Base-by-base conservation (phyloP, 2,329 filamentous ascomycete genomes). In the Colletotrichum nymphaeae region DNA sequence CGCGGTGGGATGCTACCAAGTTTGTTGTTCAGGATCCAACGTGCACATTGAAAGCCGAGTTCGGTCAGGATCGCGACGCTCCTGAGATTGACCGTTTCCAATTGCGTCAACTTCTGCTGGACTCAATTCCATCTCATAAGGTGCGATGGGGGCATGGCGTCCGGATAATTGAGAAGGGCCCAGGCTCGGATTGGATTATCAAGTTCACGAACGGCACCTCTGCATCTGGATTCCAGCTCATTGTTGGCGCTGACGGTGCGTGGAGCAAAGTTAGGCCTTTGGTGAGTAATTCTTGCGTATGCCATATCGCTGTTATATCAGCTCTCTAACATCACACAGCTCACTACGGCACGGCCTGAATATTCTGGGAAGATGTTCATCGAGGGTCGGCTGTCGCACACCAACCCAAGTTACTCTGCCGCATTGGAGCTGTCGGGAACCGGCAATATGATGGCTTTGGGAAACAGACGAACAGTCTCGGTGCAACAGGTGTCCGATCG, bases 71-170 rank as follows among this genome's bases (percentile, higher is more conserved):
- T 4, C 79, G 77, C 2, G 78, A 77, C 0, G 65, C 58, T 1
- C 84, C 84, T 0, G 84, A 86, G 74, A 84, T 86, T 46, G 79
- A 82, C 5, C 78, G 85, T 1, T 76, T 79, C 19, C 76, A 79
- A 9, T 77, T 86, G 49, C 76, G 77, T 0, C 75, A 80, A 26
- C 76, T 86, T 3, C 75, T 87, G 3, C 63, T 84, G 0, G 74
- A 76, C 2, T 74, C 78, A 0, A 60, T 84, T 0, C 80, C 78
- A 4, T 67, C 77, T 0, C 79, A 80, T 0, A 79, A 74, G 4
- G 79, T 89, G 6, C 76, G 75, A 11, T 88, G 84, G 85, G 78
- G 75, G 7, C 63, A 67, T 14, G 42, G 30, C 1, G 63, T 71
- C 3, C 42, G 30, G 5, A 32, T 9, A 26, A 12, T 67, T 2